A percentile compares a stretch with the other conserved stretches of the same genome.
Evolutionary conservation across 495 filamentous ascomycete species (phyloP).

Genomic region (Talaromyces nanjingensis): DNA sequence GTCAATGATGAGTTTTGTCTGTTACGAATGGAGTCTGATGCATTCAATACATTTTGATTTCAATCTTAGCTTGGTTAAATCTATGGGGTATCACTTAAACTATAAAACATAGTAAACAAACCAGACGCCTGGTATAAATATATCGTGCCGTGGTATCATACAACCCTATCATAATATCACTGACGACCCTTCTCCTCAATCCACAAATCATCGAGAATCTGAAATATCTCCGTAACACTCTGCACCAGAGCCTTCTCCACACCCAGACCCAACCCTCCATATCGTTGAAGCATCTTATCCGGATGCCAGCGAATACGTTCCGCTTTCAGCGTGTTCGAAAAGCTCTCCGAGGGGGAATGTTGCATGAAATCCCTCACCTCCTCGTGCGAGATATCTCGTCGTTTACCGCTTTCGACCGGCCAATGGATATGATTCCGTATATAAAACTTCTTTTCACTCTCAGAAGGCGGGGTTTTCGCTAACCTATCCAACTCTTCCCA

Average conservation of each 20-base stretch:
- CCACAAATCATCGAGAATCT: conserved; percentile 83
- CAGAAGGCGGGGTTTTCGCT: neutral
- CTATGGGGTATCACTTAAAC: conserved; percentile 3
- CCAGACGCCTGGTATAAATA: neutral
- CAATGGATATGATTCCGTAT: conserved; percentile 58
- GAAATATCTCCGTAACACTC: conserved; percentile 84
- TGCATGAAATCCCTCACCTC: conserved; percentile 59
- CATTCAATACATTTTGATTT: neutral
- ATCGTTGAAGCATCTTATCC: conserved; percentile 92
- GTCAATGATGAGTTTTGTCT: neutral
- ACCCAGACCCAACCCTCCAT: conserved; percentile 55
- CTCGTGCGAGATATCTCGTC: conserved; percentile 53
- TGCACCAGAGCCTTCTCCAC: conserved; percentile 63
- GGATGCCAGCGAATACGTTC: conserved; percentile 96
- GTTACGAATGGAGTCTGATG: neutral
- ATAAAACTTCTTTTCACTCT: conserved; percentile 9
- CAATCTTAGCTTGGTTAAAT: neutral
- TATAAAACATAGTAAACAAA: neutral
- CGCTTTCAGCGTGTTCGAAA: conserved; percentile 61
- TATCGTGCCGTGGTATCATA: neutral
- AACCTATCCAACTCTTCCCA: conserved; percentile 53
- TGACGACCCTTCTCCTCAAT: conserved; percentile 39
- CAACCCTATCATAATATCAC: neutral
- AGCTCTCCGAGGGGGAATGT: conserved; percentile 36
- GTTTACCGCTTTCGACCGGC: conserved; percentile 63